A percentile compares a stretch with the other conserved stretches of the same genome.
phyloP scores from a whole-genome alignment of 345 rosid genomes.

The Boechera stricta region DNA sequence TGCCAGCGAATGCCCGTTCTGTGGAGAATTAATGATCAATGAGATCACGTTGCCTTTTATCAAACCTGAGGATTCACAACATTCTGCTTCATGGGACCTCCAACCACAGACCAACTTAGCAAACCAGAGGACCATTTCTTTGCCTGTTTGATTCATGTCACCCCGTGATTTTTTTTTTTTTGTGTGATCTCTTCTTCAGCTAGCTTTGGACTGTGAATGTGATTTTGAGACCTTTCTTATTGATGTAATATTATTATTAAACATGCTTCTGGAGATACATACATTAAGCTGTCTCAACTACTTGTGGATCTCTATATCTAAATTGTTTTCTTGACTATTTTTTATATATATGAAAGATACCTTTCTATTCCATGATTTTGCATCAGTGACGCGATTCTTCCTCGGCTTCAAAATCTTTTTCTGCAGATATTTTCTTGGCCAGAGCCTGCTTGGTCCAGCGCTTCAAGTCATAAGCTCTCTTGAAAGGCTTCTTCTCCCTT shows the following conservation, averaged over 20 bases:
- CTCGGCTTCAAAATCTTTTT: conserved; percentile 52
- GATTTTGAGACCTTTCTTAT: conserved; percentile 22
- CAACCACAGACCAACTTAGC: conserved; percentile 62
- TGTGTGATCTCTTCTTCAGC: conserved; percentile 29
- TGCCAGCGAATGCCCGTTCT: conserved; percentile 94
- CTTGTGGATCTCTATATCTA: conserved; percentile 21
- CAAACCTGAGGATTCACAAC: conserved; percentile 67
- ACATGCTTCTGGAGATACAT: conserved; percentile 33
- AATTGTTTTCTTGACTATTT: neutral
- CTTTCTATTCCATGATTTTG: conserved; percentile 23
- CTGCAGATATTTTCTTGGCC: conserved; percentile 50
- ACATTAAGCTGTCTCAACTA: conserved; percentile 21
- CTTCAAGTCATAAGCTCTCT: conserved; percentile 64
- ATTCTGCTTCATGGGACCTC: conserved; percentile 85
- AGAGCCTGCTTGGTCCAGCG: conserved; percentile 82
- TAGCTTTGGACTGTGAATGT: conserved; percentile 31
- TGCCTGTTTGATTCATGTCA: conserved; percentile 42
- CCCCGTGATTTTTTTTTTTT: neutral
- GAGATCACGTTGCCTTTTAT: conserved; percentile 82
- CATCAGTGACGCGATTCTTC: conserved; percentile 48
- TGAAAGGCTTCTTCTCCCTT: conserved; percentile 65
- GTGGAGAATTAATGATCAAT: conserved; percentile 90
- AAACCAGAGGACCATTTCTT: conserved; percentile 66
- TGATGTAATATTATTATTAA: conserved; percentile 33
- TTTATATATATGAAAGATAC: conserved; percentile 4